Evolutionary conservation across 2,329 filamentous ascomycete genomes (phyloP), one percentile per base, ranked within the genome.

Genomic region (Fusarium poae): DNA sequence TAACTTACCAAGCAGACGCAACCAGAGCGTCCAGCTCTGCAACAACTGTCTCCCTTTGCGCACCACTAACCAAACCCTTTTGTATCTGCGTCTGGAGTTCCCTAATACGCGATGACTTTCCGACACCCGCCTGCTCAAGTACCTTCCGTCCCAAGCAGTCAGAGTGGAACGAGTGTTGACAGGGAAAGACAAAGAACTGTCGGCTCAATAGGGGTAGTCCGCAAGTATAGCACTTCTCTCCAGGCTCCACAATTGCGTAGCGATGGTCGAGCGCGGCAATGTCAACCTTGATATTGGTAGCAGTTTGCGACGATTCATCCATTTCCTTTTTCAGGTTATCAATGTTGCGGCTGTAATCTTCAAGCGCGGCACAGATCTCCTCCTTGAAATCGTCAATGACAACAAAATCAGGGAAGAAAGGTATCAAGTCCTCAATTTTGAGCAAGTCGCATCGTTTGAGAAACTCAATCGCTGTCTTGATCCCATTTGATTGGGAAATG

Each of bases 321-420:
- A 99, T 99, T 79, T 98, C 95, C 69, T 91, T 89, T 76, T 94
- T 94, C 39, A 99, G 83, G 3, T 84, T 85, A 75, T 98, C 96
- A 71, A 99, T 99, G 71, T 93, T 93, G 37, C 92, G 91, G 46
- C 90, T 92, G 81, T 99, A 99, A 68, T 97, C 92, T 79, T 99
- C 96, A 2, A 99, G 86, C 1, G 97, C 96, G 0, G 89, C 85
- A 81, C 96, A 99, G 37, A 99, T 98, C 78, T 99, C 96, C 68
- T 98, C 94, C 77, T 98, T 97, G 86, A 99, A 99, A 79, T 98
- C 96, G 77, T 99, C 96, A 66, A 99, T 98, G 52, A 98, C 92
- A 25, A 98, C 94, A 77, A 99, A 99, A 78, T 99, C 96, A 0
- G 96, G 96, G 81, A 99, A 99, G 83, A 99, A 97, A 0, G 96